Evolutionary conservation across 352 stramenopile species (phyloP).

Genomic region (Achlya hypogyna): DNA sequence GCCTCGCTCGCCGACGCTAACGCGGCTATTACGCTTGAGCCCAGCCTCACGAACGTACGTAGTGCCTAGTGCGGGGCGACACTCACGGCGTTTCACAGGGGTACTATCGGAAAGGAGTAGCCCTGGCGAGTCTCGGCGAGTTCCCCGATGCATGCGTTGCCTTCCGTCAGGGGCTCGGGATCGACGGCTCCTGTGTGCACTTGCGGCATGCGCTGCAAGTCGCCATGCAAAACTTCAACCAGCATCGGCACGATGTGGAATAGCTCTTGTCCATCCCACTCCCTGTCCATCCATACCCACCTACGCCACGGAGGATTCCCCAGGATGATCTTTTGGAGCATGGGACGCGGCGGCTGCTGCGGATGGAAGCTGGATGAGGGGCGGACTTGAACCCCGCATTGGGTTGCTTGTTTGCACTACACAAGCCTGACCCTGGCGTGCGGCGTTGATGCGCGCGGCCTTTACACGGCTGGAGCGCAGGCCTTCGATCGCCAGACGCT

Average conservation of each 20-base stretch:
- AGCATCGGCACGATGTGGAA: neutral
- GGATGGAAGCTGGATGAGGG: no score
- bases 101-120: conserved; percentile 61
- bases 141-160: conserved; percentile 46
- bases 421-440: no score
- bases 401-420: no score
- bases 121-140: conserved; percentile 36
- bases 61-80: neutral
- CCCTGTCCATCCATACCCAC: no score
- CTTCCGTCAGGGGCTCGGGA: conserved; percentile 55
- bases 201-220: conserved; percentile 47
- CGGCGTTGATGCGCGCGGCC: no score
- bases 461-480: no score
- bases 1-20: conserved; percentile 45
- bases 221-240: conserved; percentile 24
- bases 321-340: no score
- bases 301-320: no score
- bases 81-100: conserved; percentile 26
- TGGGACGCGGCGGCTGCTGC: no score
- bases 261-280: no score
- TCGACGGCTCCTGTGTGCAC: conserved; percentile 49
- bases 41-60: conserved; percentile 44
- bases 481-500: no score
- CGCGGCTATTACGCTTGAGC: conserved; percentile 36
- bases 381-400: no score